Base-by-base conservation (phyloP, 2,329 filamentous ascomycete species). In the Lachnellula subtilissima region DNA sequence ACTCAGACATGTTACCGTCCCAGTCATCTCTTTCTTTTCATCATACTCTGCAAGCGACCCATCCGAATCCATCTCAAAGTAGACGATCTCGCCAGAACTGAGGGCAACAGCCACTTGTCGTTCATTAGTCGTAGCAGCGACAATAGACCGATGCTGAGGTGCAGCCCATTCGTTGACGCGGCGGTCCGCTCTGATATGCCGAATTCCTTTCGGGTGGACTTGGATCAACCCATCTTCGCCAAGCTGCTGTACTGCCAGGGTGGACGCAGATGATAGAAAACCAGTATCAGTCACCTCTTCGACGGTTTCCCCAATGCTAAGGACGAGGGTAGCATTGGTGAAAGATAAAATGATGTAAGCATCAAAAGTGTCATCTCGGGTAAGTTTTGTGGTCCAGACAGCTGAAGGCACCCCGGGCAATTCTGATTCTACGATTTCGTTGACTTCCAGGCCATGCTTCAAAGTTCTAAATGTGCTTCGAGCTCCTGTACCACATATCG, bases 281-380 rank as follows among this genome's bases (percentile, higher is more conserved):
- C 93, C 91, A 9, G 92, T 96, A 69, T 97, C 91, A 7, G 86
- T 91, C 3, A 97, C 91, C 73, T 97, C 91, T 70, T 97, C 92
- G 0, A 99, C 94, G 1, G 92, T 96, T 70, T 99, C 94, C 4
- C 93, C 94, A 62, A 99, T 97, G 67, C 91, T 95, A 15, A 99
- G 78, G 1, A 97, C 92, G 12, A 97, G 78, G 0, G 94, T 99
- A 32, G 86, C 88, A 64, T 95, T 95, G 40, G 87, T 86, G 67
- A 96, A 94, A 2, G 91, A 96, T 5, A 99, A 79, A n/a, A 99
- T 84, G 58, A 99, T 96, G 68, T 97, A 97, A 0, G 91, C 88
- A 72, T 99, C 93, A 62, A 87, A 96, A 64, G 93, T 84, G 64
- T 97, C 93, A 17, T 83, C 81, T 19, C 84, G 84, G 39, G 85